phyloP scores from a whole-genome alignment of 495 filamentous ascomycete genomes.

The Hypoxylon perforatum region DNA sequence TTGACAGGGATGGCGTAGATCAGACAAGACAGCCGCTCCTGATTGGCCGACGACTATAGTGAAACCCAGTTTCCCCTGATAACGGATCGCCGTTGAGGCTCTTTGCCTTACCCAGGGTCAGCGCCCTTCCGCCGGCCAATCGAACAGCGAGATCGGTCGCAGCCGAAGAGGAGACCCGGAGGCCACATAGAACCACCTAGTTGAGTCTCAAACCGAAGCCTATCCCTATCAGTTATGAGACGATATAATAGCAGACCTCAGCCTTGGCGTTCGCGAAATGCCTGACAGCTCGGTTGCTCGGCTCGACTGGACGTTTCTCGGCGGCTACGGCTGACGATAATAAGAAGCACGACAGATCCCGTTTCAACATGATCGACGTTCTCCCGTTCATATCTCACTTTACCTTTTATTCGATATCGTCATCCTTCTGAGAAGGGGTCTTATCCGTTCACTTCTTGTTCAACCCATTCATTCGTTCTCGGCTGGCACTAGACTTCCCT shows the following conservation, averaged over 20 bases:
- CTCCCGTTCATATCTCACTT: slow-evolving; percentile 28
- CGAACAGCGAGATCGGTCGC: slow-evolving; percentile 1
- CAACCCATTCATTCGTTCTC: slow-evolving; percentile 31
- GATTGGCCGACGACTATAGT: slow-evolving; percentile 39
- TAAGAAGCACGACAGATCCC: slow-evolving; percentile 33
- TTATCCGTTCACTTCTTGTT: slow-evolving; percentile 19
- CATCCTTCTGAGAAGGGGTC: slow-evolving; percentile 36
- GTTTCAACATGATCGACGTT: slow-evolving; percentile 36
- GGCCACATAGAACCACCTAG: slow-evolving; percentile 5
- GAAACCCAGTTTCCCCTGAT: slow-evolving; percentile 40
- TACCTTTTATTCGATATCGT: slow-evolving; percentile 14
- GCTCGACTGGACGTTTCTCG: slow-evolving; percentile 10
- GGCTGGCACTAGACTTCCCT: slow-evolving; percentile 27
- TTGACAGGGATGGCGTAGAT: slow-evolving; percentile 40
- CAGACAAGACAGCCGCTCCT: slow-evolving; percentile 26
- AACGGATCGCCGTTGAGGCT: slow-evolving; percentile 40
- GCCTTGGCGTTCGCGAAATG: slow-evolving; percentile 10
- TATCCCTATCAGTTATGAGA: slow-evolving; percentile 34
- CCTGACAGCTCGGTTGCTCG: slow-evolving; percentile 12
- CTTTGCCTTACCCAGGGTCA: slow-evolving; percentile 17
- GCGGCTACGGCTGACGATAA: slow-evolving; percentile 1
- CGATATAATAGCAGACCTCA: slow-evolving; percentile 9
- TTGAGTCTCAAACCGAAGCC: slow-evolving; percentile 19
- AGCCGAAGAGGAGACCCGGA: slow-evolving; percentile 6
- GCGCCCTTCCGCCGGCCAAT: slow-evolving; percentile 23